A percentile compares a stretch with the other conserved stretches of the same genome.
Conservation (phyloP, 306 rosid species). For the Prinsepia uniflora region DNA sequence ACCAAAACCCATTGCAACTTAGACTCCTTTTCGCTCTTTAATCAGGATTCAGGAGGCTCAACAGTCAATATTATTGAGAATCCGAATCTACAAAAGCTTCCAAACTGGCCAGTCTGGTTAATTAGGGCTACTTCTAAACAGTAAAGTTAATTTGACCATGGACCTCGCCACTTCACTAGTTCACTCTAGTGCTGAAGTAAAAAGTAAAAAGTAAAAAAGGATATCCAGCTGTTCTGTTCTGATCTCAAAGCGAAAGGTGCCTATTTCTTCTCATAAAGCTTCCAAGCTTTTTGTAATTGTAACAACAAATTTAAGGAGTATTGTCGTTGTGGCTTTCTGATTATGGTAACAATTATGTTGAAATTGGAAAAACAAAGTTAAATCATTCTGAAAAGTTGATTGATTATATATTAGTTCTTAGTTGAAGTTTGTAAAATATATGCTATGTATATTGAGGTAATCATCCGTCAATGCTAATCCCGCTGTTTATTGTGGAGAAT, state of each 20-base stretch:
- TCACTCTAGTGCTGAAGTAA: neutral
- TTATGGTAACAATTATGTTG: neutral
- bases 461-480: neutral
- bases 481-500: neutral
- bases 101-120: neutral
- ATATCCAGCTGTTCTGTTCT: neutral
- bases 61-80: neutral
- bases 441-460: neutral
- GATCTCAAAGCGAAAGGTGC: neutral
- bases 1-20: neutral
- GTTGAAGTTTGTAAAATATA: neutral
- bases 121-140: neutral
- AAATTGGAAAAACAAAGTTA: neutral
- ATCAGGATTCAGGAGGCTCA: neutral
- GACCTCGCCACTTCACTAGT: neutral
- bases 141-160: neutral
- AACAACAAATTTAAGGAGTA: neutral
- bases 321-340: neutral
- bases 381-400: neutral
- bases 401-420: too few species aligned
- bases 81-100: neutral
- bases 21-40: neutral
- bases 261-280: neutral
- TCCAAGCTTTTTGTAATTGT: neutral
- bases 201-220: neutral